Conservation (phyloP, 176 grass and related monocot genomes). For the barley (Hordeum vulgare) region DNA sequence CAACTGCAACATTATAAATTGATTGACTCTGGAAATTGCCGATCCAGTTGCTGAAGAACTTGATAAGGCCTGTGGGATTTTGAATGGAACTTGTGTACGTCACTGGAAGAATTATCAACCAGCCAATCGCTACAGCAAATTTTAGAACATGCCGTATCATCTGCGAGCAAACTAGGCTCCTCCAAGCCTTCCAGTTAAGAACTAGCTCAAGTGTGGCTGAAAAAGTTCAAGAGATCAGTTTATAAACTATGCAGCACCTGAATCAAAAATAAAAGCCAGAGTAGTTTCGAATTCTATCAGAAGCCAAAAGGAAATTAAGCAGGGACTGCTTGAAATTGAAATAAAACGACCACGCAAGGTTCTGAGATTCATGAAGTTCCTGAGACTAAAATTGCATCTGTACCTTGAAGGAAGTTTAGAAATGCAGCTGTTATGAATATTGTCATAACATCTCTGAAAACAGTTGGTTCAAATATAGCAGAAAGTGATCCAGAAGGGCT, state of each 20-base stretch:
- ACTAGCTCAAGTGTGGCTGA: constrained; percentile 79
- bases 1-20: constrained; percentile 81
- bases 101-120: constrained; percentile 82
- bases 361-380: background rate
- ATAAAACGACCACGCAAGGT: background rate
- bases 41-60: constrained; percentile 87
- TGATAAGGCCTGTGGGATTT: constrained; percentile 75
- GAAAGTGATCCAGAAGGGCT: constrained; percentile 51
- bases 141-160: constrained; percentile 69
- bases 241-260: constrained; percentile 6
- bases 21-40: constrained; percentile 59
- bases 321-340: background rate
- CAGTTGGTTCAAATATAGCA: constrained; percentile 52
- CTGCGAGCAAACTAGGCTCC: constrained; percentile 60
- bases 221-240: constrained; percentile 13
- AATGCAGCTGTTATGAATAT: constrained; percentile 93
- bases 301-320: background rate
- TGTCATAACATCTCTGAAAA: constrained; percentile 81
- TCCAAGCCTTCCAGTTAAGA: constrained; percentile 93
- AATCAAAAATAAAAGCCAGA: background rate
- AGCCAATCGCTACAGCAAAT: constrained; percentile 75
- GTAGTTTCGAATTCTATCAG: background rate
- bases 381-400: background rate
- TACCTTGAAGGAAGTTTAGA: constrained; percentile 94
- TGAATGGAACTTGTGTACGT: constrained; percentile 67